A percentile compares a stretch with the other conserved stretches of the same genome.
Conservation (phyloP, 805 yeast genomes). For the Saturnispora gosingensis region DNA sequence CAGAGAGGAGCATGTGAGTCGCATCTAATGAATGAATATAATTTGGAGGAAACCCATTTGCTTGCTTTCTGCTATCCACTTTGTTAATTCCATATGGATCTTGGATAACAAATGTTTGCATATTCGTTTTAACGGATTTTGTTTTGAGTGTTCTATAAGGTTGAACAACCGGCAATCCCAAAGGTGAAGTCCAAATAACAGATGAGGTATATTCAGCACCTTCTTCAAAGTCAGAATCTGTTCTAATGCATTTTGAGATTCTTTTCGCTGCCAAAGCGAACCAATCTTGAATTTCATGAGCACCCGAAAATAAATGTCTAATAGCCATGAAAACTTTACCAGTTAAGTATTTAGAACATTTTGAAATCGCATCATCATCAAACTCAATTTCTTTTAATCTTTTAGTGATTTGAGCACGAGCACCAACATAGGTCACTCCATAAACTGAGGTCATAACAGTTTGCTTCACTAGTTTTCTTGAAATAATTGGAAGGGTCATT, state of each 20-base stretch:
- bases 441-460: constrained; percentile 98
- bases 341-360: constrained; percentile 56
- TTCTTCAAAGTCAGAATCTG: constrained; percentile 48
- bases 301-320: constrained; percentile 79
- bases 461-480: constrained; percentile 88
- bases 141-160: constrained; percentile 73
- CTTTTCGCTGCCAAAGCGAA: constrained; percentile 75
- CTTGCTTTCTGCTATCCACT: constrained; percentile 84
- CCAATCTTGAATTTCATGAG: constrained; percentile 96
- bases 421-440: constrained; percentile 94
- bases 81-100: constrained; percentile 82
- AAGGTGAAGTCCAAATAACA: constrained; percentile 96
- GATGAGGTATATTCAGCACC: constrained; percentile 67
- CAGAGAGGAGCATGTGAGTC: constrained; percentile 89
- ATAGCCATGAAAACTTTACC: constrained; percentile 72
- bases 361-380: constrained; percentile 29
- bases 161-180: constrained; percentile 93
- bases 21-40: constrained; percentile 94
- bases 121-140: constrained; percentile 63
- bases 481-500: constrained; percentile 51
- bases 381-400: constrained; percentile 55
- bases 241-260: constrained; percentile 67
- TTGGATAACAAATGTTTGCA: constrained; percentile 77
- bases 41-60: constrained; percentile 92
- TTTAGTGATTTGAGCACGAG: constrained; percentile 76